Evolutionary conservation across 768 basidiomycete genomes (phyloP).

Genomic region (Lactarius hengduanensis): DNA sequence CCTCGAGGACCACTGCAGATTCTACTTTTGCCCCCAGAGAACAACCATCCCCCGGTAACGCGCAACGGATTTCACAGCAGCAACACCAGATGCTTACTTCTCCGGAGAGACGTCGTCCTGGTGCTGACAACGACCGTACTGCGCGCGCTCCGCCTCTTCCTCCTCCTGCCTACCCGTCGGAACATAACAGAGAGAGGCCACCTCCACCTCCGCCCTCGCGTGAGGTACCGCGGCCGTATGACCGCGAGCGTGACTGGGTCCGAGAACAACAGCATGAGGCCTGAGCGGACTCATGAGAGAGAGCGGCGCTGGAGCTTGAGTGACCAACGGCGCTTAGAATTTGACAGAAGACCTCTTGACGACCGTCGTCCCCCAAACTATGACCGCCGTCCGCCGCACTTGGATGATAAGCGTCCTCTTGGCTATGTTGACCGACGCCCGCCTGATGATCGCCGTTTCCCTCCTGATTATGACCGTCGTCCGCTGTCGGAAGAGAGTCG

Average conservation of each 20-base stretch:
- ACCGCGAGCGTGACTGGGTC: constrained; percentile 38
- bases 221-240: constrained; percentile 34
- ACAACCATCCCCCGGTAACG: not conserved
- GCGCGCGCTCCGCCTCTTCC: constrained; percentile 15
- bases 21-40: not conserved
- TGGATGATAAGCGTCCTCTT: constrained; percentile 30
- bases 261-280: constrained; percentile 38
- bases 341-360: constrained; percentile 42
- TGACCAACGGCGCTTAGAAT: constrained; percentile 38
- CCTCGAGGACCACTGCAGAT: not conserved
- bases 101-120: constrained; percentile 20
- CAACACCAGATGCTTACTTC: constrained; percentile 11
- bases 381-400: constrained; percentile 20
- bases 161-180: constrained; percentile 33
- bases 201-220: constrained; percentile 31
- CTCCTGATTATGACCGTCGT: constrained; percentile 25
- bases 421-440: constrained; percentile 19
- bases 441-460: constrained; percentile 12
- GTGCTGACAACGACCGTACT: constrained; percentile 27
- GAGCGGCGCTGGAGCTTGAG: constrained; percentile 39
- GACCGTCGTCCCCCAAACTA: constrained; percentile 36
- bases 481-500: constrained; percentile 20
- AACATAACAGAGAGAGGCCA: constrained; percentile 23
- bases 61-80: not conserved
- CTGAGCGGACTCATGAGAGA: constrained; percentile 27